These are phyloP conservation scores for Xerocomus potaroensis DNA, from an alignment of 768 basidiomycete species.

Conservation along the genomic window DNA sequence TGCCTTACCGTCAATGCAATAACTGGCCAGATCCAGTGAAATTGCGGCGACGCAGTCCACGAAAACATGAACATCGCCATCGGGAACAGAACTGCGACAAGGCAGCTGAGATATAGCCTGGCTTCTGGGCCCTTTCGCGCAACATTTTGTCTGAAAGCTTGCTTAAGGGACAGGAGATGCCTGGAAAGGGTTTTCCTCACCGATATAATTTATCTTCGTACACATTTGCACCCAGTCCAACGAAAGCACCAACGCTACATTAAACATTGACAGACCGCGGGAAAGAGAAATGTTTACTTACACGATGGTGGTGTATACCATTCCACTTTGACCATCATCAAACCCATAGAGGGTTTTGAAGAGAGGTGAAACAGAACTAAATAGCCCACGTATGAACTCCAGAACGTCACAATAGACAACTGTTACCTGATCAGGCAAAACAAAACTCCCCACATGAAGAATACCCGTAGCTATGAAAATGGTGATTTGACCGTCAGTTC, in stretches of 20 bases:
- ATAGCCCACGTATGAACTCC: not conserved
- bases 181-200: conserved; percentile 23
- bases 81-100: conserved; percentile 50
- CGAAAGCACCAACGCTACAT: conserved; percentile 46
- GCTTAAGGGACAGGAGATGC: conserved; percentile 12
- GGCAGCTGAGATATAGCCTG: conserved; percentile 51
- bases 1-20: conserved; percentile 13
- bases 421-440: conserved; percentile 58
- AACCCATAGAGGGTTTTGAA: conserved; percentile 58
- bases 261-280: not conserved
- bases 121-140: conserved; percentile 46
- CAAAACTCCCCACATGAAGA: conserved; percentile 69
- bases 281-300: conserved; percentile 25
- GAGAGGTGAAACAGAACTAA: conserved; percentile 50
- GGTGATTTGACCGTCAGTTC: not conserved
- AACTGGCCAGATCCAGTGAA: conserved; percentile 55
- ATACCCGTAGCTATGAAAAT: conserved; percentile 53
- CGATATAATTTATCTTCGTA: conserved; percentile 46
- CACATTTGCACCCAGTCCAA: conserved; percentile 42
- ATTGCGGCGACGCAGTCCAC: conserved; percentile 50
- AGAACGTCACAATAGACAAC: not conserved
- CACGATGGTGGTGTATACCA: conserved; percentile 55
- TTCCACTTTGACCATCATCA: conserved; percentile 54
- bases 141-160: conserved; percentile 25
- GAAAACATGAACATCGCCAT: conserved; percentile 65